Base-by-base conservation (phyloP, 2,329 filamentous ascomycete genomes). In the Boeremia lycopersici region DNA sequence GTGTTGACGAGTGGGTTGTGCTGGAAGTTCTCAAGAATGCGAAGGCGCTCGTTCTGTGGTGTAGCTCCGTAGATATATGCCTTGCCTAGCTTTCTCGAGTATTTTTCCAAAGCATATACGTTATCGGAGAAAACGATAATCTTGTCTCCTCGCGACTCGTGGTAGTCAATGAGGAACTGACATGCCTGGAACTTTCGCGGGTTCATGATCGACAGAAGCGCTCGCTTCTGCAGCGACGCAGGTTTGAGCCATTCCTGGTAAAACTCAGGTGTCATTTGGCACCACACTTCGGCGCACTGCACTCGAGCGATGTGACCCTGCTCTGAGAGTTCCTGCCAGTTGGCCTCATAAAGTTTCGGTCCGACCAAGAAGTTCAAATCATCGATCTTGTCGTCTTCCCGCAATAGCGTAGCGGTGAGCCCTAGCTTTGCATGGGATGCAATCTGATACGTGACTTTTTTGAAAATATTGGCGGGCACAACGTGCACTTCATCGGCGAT, bases 71-170 rank as follows among this genome's bases (percentile, higher is more conserved):
- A 96, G 63, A 99, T 96, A 73, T 88, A 97, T 0, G 90, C 89
- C 73, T 96, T 97, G 42, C 85, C 84, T 33, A 98, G 80, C 63
- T 92, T 93, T 25, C 86, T 81, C 3, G 95, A 93, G 69, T 98
- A 96, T 35, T 87, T 85, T 64, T 93, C 86, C 28, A 99, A 80
- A 0, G 95, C 93, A 69, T 95, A 98, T 35, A 99, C 91, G 64
- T 98, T 97, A 74, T 99, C 95, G 0, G 92, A 96, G 74, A 98
- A 98, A 38, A 99, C 93, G 60, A 98, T 98, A 64, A 98, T 92
- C 77, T 98, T 98, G 79, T 98, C 95, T 29, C 95, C 93, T 57
- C 95, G 86, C 50, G 87, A 88, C 76, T 98, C 93, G 75, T 99
- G 95, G 71, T 96, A 98, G 74, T 98, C 90, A 71, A 99, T 98